phyloP scores from a whole-genome alignment of 106 monocot genomes.

The Dioscorea alata region DNA sequence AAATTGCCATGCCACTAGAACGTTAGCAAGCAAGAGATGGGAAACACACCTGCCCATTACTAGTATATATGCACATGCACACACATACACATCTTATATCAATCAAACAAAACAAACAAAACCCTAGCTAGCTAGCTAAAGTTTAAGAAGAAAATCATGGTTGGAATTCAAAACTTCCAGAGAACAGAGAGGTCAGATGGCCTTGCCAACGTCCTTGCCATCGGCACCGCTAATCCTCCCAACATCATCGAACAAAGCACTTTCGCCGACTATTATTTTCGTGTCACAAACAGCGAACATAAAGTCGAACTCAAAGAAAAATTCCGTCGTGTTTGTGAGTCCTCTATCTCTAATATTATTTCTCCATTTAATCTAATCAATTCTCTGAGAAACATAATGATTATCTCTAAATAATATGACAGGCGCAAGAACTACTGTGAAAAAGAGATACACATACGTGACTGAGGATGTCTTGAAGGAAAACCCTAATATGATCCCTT shows the following conservation, averaged over 20 bases:
- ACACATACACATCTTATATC: no score
- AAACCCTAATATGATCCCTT: neutral
- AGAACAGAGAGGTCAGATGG: neutral
- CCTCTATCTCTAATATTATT: neutral
- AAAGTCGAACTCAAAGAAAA: conserved; percentile 15
- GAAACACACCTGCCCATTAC: no score
- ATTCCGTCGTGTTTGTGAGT: conserved; percentile 1
- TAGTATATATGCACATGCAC: no score
- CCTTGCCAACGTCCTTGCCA: conserved; percentile 13
- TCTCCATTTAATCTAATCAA: neutral
- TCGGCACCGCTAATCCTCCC: conserved; percentile 15
- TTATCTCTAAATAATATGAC: neutral
- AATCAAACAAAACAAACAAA: no score
- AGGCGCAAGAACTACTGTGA: conserved; percentile 13
- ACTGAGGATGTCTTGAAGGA: neutral
- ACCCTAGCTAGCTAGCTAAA: no score
- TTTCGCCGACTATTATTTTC: conserved; percentile 13
- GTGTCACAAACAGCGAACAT: conserved; percentile 16
- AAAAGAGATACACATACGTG: conserved; percentile 3
- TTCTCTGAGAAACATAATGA: neutral
- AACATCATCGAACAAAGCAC: neutral
- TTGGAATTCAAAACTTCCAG: no score
- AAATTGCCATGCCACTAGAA: no score
- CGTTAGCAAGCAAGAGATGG: no score
- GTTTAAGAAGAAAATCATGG: no score